Evolutionary conservation across 2,329 filamentous ascomycete species (phyloP).

Genomic region (Bipolaris gigantea): DNA sequence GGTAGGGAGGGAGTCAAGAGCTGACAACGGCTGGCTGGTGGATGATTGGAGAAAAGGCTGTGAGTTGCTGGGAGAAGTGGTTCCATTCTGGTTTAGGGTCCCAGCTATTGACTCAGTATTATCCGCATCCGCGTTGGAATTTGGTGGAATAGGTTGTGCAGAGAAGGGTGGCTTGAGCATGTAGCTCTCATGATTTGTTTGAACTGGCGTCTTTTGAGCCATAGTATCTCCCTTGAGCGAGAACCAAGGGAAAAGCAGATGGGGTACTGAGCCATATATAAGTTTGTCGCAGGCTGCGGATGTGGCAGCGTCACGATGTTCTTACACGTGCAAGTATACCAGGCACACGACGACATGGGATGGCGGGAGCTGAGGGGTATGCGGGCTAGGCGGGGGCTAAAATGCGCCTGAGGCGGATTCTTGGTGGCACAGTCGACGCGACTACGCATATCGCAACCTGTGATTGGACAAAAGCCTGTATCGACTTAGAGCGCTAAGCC

Average conservation of each 20-base stretch:
- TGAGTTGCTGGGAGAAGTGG: background rate
- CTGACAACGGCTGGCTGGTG: conserved; percentile 21
- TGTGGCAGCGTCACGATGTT: conserved; percentile 11
- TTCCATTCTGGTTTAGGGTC: background rate
- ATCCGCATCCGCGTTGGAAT: conserved; percentile 1
- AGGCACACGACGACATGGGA: conserved; percentile 1
- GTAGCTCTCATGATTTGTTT: background rate
- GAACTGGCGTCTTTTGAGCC: conserved; percentile 17
- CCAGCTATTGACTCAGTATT: conserved; percentile 10
- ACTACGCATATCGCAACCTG: background rate
- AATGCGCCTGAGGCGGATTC: conserved; percentile 1
- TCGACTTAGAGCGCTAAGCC: background rate
- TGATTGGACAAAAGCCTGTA: conserved; percentile 3
- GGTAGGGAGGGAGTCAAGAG: conserved; percentile 40
- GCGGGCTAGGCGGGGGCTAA: conserved; percentile 9
- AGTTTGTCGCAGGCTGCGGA: conserved; percentile 2
- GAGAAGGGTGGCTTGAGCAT: conserved; percentile 30
- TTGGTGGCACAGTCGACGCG: background rate
- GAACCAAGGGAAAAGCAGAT: background rate
- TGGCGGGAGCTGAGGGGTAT: conserved; percentile 6
- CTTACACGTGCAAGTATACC: background rate
- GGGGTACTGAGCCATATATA: conserved; percentile 3
- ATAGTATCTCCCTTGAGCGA: conserved; percentile 11
- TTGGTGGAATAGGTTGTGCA: conserved; percentile 24
- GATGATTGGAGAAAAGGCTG: conserved; percentile 27